phyloP scores from a whole-genome alignment of 1,284 basidiomycete species.

The Peniophora sp. region DNA sequence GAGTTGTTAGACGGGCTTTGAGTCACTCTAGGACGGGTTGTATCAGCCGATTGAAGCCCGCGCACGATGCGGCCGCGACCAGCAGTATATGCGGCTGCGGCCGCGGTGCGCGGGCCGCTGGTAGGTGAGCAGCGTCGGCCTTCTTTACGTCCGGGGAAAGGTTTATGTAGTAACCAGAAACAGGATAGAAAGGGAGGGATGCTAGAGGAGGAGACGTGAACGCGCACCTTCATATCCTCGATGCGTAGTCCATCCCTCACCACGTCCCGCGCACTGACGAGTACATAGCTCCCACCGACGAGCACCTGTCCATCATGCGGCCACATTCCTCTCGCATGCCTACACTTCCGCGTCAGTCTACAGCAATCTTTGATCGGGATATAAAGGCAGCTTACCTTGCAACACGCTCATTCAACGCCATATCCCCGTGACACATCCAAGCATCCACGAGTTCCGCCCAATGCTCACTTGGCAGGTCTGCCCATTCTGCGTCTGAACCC shows the following conservation, averaged over 20 bases:
- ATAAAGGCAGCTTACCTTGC: too few relatives aligned
- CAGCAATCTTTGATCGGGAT: too few relatives aligned
- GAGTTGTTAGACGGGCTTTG: constrained; percentile 68
- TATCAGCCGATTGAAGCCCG: constrained; percentile 63
- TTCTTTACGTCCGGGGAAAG: constrained; percentile 77
- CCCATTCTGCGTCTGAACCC: constrained; percentile 44
- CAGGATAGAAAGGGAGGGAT: constrained; percentile 12
- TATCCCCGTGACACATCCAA: constrained; percentile 97
- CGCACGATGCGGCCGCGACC: constrained; percentile 39
- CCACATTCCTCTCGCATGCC: constrained; percentile 51
- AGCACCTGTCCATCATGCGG: constrained; percentile 63
- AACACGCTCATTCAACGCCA: constrained; percentile 68
- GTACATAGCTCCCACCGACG: constrained; percentile 80
- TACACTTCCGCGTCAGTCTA: too few relatives aligned
- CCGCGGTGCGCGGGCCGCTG: constrained; percentile 43
- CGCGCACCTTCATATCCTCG: constrained; percentile 49
- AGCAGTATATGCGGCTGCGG: constrained; percentile 14
- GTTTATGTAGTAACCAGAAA: too few relatives aligned
- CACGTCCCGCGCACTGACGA: constrained; percentile 61
- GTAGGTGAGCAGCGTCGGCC: constrained; percentile 71
- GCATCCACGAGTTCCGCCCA: constrained; percentile 97
- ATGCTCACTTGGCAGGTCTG: constrained; percentile 88
- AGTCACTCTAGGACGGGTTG: constrained; percentile 75
- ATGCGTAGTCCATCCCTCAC: constrained; percentile 28
- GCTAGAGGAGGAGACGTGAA: constrained; percentile 7